phyloP scores from a whole-genome alignment of 176 grass and related monocot species.

The Cenchrus americanus region DNA sequence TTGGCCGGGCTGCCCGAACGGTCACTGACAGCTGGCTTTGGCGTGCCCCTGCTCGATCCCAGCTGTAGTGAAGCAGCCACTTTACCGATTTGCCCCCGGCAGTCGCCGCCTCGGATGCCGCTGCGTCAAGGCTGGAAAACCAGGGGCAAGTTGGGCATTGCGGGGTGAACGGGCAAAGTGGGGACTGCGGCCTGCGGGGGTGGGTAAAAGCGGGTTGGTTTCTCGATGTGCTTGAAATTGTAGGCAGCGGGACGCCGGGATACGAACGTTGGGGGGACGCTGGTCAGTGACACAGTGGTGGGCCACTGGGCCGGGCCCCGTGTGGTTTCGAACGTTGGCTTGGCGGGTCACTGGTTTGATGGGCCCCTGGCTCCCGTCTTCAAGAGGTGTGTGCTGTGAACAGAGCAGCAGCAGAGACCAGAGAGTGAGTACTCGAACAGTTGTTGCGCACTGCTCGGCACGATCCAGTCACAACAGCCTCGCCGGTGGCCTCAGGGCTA shows the following conservation, averaged over 20 bases:
- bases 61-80: slow-evolving; percentile 45
- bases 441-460: neutral
- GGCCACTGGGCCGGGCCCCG: slow-evolving; percentile 25
- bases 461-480: neutral
- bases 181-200: slow-evolving; percentile 23
- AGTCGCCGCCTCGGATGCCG: neutral
- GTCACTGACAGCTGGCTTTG: slow-evolving; percentile 71
- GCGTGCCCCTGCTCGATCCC: slow-evolving; percentile 49
- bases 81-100: slow-evolving; percentile 39
- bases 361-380: too few species aligned
- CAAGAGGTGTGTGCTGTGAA: neutral
- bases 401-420: neutral
- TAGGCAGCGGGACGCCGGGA: neutral
- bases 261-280: slow-evolving; percentile 54
- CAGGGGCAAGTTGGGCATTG: slow-evolving; percentile 39
- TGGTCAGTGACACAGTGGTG: neutral
- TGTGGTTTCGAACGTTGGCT: too few species aligned
- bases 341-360: too few species aligned
- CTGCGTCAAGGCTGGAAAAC: neutral
- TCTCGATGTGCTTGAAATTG: slow-evolving; percentile 55
- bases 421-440: neutral
- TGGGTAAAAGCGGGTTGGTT: slow-evolving; percentile 59
- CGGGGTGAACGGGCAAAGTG: slow-evolving; percentile 29
- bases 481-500: slow-evolving; percentile 9
- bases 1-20: slow-evolving; percentile 65